Evolutionary conservation across 1,139 yeast species (phyloP).

Genomic region (Protomyces inouyei): DNA sequence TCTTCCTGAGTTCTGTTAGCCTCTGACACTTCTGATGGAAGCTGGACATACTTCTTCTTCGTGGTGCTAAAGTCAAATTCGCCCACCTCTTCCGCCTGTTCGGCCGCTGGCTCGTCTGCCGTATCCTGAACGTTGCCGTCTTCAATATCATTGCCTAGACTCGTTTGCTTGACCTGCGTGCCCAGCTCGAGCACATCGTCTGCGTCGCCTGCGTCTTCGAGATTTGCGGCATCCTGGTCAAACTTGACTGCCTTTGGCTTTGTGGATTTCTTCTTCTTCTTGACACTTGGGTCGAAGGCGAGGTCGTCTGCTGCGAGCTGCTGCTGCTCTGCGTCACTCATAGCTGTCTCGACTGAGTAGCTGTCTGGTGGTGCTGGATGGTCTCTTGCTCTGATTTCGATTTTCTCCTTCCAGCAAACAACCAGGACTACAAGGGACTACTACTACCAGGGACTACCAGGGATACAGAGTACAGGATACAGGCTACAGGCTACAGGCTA

Average conservation of each 20-base stretch:
- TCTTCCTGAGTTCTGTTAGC: conserved; percentile 58
- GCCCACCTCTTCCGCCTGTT: conserved; percentile 42
- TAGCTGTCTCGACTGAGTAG: not conserved
- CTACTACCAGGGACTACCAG: too few relatives aligned
- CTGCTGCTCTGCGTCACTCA: conserved; percentile 23
- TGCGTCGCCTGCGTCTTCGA: conserved; percentile 39
- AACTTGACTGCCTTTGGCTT: conserved; percentile 40
- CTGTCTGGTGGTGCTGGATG: too few relatives aligned
- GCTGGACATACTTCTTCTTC: conserved; percentile 43
- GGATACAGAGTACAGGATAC: too few relatives aligned
- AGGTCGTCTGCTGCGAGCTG: conserved; percentile 28
- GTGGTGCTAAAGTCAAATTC: conserved; percentile 43
- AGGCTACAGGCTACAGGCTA: too few relatives aligned
- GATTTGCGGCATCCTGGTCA: conserved; percentile 42
- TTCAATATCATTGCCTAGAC: conserved; percentile 41
- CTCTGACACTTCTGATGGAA: conserved; percentile 46
- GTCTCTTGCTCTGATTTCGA: too few relatives aligned
- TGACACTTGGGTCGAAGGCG: conserved; percentile 62
- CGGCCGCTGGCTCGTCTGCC: conserved; percentile 38
- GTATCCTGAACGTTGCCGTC: conserved; percentile 38
- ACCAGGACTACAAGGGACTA: too few relatives aligned
- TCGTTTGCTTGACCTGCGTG: conserved; percentile 27
- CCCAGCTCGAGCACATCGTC: conserved; percentile 34
- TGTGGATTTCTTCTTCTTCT: conserved; percentile 77
- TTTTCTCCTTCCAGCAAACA: too few relatives aligned